Base-by-base conservation (phyloP, 371 early-diverging fungal genomes). In the Vairimorpha apis region DNA sequence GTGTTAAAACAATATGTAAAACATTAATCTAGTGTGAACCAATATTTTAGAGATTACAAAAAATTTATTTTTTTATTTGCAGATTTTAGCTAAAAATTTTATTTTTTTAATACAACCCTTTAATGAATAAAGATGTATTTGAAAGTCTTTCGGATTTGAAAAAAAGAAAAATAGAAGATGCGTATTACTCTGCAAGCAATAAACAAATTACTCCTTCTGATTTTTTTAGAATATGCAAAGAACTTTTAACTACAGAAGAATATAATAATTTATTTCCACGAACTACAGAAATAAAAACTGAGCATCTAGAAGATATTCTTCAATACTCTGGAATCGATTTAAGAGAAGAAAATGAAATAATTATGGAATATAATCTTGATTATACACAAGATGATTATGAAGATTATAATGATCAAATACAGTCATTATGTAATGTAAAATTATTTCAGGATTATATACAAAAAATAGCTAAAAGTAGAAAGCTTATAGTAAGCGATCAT, bases 261-360 rank as follows among this genome's bases (percentile, higher is more conserved):
- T 79, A 60, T 76, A 44, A 27, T 14, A 37, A 32, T 16, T 35
- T 79, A 38, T 79, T 79, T 70, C 49, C 66, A 23, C 49, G 43
- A 45, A 58, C 33, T 29, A 55, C 74, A 16, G 84, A 82, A 21
- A 78, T 81, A 45, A 84, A 84, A 56, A 76, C 83, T 32, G 84
- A 84, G 47, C 67, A 79, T 65, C 74, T 84, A 25, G 75, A 80
- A 30, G 84, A 84, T 73, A 81, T 84, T 27, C 80, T 84, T 5
- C 81, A 84, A 37, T 84, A 84, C 62, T 74, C 80, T 13, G 82
- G 83, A 43, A 76, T 84, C 0, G 81, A 84, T 68, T 63, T 84
- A 13, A 84, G 83, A 72, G 79, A 83, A 66, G 84, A 84, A 63
- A 77, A 77, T 25, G 76, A 80, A 27, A 74, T 77, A 14, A 80